Conservation (phyloP, 2,329 filamentous ascomycete species). For the Calonectria pauciramosa region DNA sequence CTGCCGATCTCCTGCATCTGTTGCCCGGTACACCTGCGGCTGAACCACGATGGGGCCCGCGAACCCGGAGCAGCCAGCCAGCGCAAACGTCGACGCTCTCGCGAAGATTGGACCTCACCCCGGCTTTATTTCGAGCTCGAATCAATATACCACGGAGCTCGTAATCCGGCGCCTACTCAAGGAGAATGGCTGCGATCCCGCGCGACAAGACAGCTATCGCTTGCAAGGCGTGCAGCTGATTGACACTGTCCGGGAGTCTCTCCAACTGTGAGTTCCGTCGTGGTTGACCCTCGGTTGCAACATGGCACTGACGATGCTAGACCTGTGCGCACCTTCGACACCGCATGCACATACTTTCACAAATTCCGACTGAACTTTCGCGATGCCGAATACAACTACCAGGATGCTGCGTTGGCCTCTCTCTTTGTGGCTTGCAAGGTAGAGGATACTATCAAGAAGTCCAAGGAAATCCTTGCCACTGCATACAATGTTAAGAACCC, state of each 20-base stretch:
- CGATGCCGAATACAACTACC: slow-evolving; percentile 87
- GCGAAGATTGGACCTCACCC: slow-evolving; percentile 58
- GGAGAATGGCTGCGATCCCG: slow-evolving; percentile 78
- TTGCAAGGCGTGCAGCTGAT: slow-evolving; percentile 92
- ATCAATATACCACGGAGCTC: slow-evolving; percentile 86
- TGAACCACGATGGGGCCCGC: slow-evolving; percentile 32
- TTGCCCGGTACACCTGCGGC: neutral
- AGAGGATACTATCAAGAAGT: slow-evolving; percentile 98
- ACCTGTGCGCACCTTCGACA: slow-evolving; percentile 91
- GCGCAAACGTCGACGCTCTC: slow-evolving; percentile 34
- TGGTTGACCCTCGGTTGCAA: neutral
- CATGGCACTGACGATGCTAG: slow-evolving; percentile 56
- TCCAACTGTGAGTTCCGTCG: slow-evolving; percentile 74
- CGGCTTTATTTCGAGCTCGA: slow-evolving; percentile 63
- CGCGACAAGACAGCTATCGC: slow-evolving; percentile 84
- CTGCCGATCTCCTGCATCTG: too few relatives aligned
- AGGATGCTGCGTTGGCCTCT: slow-evolving; percentile 89
- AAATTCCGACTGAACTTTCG: slow-evolving; percentile 89
- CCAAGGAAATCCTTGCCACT: slow-evolving; percentile 90
- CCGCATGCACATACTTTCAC: slow-evolving; percentile 93
- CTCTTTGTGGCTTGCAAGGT: slow-evolving; percentile 97
- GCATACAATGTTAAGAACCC: slow-evolving; percentile 85
- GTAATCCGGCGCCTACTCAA: slow-evolving; percentile 81
- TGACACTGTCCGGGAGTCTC: slow-evolving; percentile 82
- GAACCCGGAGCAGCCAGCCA: slow-evolving; percentile 17